These are phyloP conservation scores for Calonectria hawksworthii DNA, from an alignment of 2,329 filamentous ascomycete genomes.

Conservation along the genomic window DNA sequence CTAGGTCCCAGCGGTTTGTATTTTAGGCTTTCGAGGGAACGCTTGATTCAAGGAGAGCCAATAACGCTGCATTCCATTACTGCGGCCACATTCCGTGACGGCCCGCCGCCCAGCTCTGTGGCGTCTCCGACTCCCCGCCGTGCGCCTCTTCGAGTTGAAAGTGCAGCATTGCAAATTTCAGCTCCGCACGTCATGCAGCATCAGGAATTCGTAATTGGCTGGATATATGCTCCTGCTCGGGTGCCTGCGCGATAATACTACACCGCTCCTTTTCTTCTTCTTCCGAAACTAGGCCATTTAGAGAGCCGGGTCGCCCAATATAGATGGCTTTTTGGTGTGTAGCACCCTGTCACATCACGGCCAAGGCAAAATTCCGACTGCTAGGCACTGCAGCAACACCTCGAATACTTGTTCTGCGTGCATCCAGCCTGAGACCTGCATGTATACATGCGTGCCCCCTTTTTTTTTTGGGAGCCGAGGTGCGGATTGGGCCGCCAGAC, in stretches of 20 bases:
- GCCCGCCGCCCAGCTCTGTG: background rate
- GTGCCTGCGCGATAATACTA: background rate
- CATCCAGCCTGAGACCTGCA: background rate
- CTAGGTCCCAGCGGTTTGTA: no score
- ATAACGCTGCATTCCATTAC: background rate
- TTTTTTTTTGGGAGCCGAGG: background rate
- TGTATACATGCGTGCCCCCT: background rate
- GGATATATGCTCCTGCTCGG: background rate
- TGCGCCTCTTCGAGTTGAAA: background rate
- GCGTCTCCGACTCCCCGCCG: background rate
- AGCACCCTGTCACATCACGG: background rate
- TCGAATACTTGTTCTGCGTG: background rate
- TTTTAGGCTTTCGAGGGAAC: background rate
- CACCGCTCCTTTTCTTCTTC: background rate
- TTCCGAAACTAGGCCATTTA: background rate
- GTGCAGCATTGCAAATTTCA: background rate
- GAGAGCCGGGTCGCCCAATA: background rate
- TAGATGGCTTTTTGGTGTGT: background rate
- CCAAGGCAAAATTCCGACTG: background rate
- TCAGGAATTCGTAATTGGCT: background rate
- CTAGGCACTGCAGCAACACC: background rate
- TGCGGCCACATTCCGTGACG: background rate
- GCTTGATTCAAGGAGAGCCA: background rate
- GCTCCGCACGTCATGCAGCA: constrained; percentile 7
- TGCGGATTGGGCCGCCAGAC: background rate